Percentiles rank a stretch among this genome's conserved stretches.
phyloP scores from a whole-genome alignment of 495 filamentous ascomycete species.

The Polyplosphaeria fusca region DNA sequence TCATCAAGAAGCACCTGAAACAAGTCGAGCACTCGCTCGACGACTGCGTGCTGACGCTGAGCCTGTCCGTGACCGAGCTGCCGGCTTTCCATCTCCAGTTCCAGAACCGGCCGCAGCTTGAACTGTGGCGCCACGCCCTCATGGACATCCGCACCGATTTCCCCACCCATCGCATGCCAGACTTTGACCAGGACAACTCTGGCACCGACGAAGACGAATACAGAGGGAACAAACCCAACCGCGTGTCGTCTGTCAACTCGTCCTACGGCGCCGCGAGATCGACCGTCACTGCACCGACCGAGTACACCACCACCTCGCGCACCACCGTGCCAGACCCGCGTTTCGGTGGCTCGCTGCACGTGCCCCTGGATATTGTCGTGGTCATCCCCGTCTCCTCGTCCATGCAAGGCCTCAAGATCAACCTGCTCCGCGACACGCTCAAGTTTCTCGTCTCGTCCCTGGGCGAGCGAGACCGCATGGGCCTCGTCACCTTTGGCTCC shows the following conservation, averaged over 20 bases:
- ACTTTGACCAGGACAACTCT: constrained; percentile 75
- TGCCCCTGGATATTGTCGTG: constrained; percentile 92
- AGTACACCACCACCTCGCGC: constrained; percentile 64
- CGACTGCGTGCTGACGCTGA: constrained; percentile 82
- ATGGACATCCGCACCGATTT: constrained; percentile 69
- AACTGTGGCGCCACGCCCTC: constrained; percentile 86
- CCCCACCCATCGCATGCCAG: constrained; percentile 48
- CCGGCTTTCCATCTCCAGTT: constrained; percentile 95
- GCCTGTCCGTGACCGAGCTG: constrained; percentile 89
- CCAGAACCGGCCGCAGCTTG: constrained; percentile 77
- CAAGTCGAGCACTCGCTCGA: constrained; percentile 75
- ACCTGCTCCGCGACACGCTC: constrained; percentile 85
- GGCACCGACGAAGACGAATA: constrained; percentile 94
- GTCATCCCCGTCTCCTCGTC: constrained; percentile 97
- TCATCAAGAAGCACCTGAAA: constrained; percentile 97
- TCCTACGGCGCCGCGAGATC: constrained; percentile 82
- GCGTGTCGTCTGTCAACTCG: constrained; percentile 83
- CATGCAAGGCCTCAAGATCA: constrained; percentile 98
- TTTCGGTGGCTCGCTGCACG: constrained; percentile 67
- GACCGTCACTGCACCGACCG: constrained; percentile 68
- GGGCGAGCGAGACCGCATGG: constrained; percentile 95
- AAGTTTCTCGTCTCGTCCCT: constrained; percentile 89
- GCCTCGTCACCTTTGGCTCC: constrained; percentile 94
- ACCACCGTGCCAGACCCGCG: constrained; percentile 47
- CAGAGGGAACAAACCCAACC: constrained; percentile 58